phyloP scores from a whole-genome alignment of 2,329 filamentous ascomycete genomes.

The Phyllosticta capitalensis region DNA sequence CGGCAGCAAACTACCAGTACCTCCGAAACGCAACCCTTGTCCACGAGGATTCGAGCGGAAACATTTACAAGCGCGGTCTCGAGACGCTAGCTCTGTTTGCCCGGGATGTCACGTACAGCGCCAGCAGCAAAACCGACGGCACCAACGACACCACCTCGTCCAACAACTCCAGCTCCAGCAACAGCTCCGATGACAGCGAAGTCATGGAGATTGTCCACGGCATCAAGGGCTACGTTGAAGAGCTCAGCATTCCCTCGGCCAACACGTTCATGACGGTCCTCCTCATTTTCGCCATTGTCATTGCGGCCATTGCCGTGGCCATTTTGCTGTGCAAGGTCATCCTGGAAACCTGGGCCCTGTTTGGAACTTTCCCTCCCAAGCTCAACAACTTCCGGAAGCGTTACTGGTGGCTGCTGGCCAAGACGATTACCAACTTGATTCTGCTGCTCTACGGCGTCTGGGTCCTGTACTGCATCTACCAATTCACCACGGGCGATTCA shows the following conservation, averaged over 20 bases:
- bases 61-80: constrained; percentile 46
- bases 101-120: constrained; percentile 26
- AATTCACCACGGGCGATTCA: constrained; percentile 87
- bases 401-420: constrained; percentile 88
- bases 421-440: constrained; percentile 82
- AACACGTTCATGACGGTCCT: constrained; percentile 97
- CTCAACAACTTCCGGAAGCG: constrained; percentile 83
- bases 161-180: constrained; percentile 15
- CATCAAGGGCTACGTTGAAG: constrained; percentile 73
- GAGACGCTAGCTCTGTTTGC: constrained; percentile 16
- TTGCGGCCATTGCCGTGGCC: constrained; percentile 73
- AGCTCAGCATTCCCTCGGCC: constrained; percentile 72
- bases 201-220: constrained; percentile 55
- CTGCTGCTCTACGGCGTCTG: constrained; percentile 88
- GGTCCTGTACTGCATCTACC: constrained; percentile 92
- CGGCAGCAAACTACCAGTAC: constrained; percentile 63
- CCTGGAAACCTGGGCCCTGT: constrained; percentile 84
- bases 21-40: constrained; percentile 69
- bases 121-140: constrained; percentile 10
- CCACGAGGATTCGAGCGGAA: constrained; percentile 41
- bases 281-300: constrained; percentile 75
- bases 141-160: constrained; percentile 30
- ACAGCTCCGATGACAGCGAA: constrained; percentile 20
- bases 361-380: constrained; percentile 71
- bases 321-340: constrained; percentile 87